Evolutionary conservation across 768 basidiomycete genomes (phyloP), one percentile per base, ranked within the genome.

Genomic region (Hygrocybe coccinea): DNA sequence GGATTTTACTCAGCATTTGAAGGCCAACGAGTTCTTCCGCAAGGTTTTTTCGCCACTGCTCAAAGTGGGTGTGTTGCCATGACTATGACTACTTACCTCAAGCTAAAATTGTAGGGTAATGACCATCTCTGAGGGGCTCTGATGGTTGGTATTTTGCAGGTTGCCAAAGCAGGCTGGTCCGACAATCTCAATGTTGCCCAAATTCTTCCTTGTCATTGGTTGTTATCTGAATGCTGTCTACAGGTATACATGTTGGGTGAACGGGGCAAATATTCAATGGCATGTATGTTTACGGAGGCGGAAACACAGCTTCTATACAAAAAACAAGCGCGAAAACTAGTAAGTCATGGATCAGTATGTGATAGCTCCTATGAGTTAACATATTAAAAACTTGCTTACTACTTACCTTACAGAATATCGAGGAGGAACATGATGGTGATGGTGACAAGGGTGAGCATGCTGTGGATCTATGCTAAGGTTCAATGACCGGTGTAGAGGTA

Each of bases 21-120:
- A 50, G 49, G 49, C 49, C 24, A 50, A 50, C 35, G n/a, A 15
- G 4, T 50, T 33, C 49, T 37, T 50, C 49, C 49, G 49, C 17
- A 37, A 50, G n/a, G 35, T 50, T 50, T 50, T 50, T 36, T 50
- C 49, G 35, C 49, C 35, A 25, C 49, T 50, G 49, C 49, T 50
- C 25, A 37, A 50, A 36, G 49, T 50, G 17, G 7, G 48, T 50
- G 34, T 50, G 5, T 19, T 36, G 6, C 3, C 49, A 36, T 33
- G 17, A 15, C n/a, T 11, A 12, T 15, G 17, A 10, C 49, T 36
- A 37, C 14, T 12, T 4, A 50, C n/a, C 49, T n/a, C 4, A 29
- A 50, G 25, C 48, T 35, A 50, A 50, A 29, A 50, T 50, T 36
- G 8, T 36, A 50, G 49, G 34, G 34, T 36, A 50, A 50, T n/a